phyloP scores from a whole-genome alignment of 208 protist genomes.

The Trypanosoma vivax region DNA sequence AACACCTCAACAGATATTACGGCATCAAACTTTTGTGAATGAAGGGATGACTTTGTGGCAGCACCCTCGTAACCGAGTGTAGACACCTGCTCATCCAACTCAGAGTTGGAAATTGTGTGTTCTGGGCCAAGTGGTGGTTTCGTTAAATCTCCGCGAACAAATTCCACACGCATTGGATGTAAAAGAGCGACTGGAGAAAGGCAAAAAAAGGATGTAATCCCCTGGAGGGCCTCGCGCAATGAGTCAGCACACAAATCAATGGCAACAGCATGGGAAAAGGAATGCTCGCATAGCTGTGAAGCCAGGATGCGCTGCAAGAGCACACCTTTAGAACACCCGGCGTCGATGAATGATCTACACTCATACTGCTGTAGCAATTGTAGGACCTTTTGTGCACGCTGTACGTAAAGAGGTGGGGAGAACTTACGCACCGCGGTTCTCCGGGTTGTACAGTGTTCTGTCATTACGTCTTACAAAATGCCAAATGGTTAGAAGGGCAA shows the following conservation, averaged over 20 bases:
- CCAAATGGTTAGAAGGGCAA: no score
- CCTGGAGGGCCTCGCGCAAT: constrained; percentile 6
- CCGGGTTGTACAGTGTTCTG: no score
- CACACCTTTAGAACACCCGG: constrained; percentile 34
- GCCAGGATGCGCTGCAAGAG: constrained; percentile 26
- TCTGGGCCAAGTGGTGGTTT: not conserved
- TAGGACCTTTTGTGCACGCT: constrained; percentile 28
- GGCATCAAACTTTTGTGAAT: constrained; percentile 22
- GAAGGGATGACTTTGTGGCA: not conserved
- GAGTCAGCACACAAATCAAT: constrained; percentile 26
- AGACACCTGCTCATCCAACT: not conserved
- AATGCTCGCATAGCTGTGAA: constrained; percentile 21
- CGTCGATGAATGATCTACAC: constrained; percentile 38
- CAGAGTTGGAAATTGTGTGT: not conserved
- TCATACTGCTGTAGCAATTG: constrained; percentile 14
- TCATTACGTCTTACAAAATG: no score
- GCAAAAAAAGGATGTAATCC: constrained; percentile 4
- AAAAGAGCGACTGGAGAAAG: constrained; percentile 16
- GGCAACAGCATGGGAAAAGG: constrained; percentile 22
- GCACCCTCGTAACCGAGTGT: not conserved
- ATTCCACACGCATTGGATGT: constrained; percentile 20
- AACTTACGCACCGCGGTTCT: no score
- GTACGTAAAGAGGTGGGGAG: constrained; percentile 35
- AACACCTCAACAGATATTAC: constrained; percentile 57
- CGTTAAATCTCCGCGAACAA: constrained; percentile 43